Evolutionary conservation across 73 alveolate genomes (phyloP), one percentile per base, ranked within the genome.

Genomic region (Stentor roeselii): DNA sequence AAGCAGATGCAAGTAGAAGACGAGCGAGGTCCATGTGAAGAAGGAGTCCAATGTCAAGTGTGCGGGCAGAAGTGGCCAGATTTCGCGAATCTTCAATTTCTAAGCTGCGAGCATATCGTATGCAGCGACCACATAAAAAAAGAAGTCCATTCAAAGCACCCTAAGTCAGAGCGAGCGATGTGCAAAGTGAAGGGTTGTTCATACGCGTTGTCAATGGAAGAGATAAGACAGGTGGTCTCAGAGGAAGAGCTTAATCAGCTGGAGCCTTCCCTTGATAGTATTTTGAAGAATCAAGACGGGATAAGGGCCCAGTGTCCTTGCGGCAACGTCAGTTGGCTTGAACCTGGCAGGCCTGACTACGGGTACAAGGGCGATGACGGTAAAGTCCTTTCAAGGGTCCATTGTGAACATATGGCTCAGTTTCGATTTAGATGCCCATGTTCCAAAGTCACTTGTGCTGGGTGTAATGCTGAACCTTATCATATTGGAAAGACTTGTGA

Each of bases 401-500:
- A 89, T 42, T 91, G 88, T 36, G 87, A 88, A 83, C 95, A 95
- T 86, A 89, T 86, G 87, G 94, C 96, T 4, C 58, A 89, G 86
- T 84, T 85, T 87, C 85, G 99, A 86, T 91, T 95, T 85, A 67
- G 84, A 32, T 88, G 94, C 75, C 75, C 92, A 30, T 94, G 97
- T 86, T 84, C 67, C 39, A 60, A 82, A 76, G 95, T 94, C 59
- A 86, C 92, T 83, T 95, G 99, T 61, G 86, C 88, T 42, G 85
- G 82, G 60, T 95, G 99, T 60, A 78, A 75, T 59, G 89, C 95
- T 39, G 83, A 87, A 40, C 99, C 99, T 39, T 95, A 95, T 90
- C 99, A 95, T 82, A 76, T 92, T 3, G 97, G 99, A 3, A 60
- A 60, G 39, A 91, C 94, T 30, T 95, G 99, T 78, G 95, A 95